Evolutionary conservation across 2,329 filamentous ascomycete species (phyloP), one percentile per base, ranked within the genome.

Genomic region (Trichoderma sp.): DNA sequence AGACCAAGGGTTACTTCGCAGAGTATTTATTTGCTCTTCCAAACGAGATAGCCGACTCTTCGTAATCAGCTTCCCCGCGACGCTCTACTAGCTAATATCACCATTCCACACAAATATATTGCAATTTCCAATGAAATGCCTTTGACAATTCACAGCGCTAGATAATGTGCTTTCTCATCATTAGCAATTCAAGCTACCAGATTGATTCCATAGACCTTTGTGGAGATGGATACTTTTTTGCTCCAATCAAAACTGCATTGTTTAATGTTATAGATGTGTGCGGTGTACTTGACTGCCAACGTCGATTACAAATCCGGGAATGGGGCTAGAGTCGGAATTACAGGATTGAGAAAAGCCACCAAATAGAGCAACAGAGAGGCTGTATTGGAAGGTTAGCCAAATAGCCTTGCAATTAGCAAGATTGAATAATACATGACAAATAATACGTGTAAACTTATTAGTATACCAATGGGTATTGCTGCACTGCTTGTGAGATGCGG

Each of bases 371-470:
- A 33, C 24, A 35, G 14, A 2, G 21, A 21, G 47, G 6, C 5
- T 52, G 14, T 24, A 19, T 33, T 35, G 16, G n/a, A 52, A 62
- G 1, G n/a, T 0, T 4, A 21, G 47, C 21, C 37, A 13, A 37
- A n/a, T 2, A 11, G 8, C 13, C 47, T 24, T 11, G 5, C 8
- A 1, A 21, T 24, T 31, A 16, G 31, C 33, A 24, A 29, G 13
- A 43, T 24, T 65, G 62, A 37, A 35, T 65, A 65, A 56, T 16
- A 19, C 19, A 65, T 64, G 62, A 65, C 49, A 65, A 65, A 56
- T 40, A 1, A 7, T 8, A 16, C 13, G 11, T 24, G 10, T 64
- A 29, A 14, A 3, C 5, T 11, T 13, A 7, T 31, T 21, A 13
- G 16, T 16, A 47, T 2, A 3, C 11, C 33, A 40, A 31, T 61